Conservation (phyloP, 371 early-diverging fungal genomes). For the Mortierella sp. region DNA sequence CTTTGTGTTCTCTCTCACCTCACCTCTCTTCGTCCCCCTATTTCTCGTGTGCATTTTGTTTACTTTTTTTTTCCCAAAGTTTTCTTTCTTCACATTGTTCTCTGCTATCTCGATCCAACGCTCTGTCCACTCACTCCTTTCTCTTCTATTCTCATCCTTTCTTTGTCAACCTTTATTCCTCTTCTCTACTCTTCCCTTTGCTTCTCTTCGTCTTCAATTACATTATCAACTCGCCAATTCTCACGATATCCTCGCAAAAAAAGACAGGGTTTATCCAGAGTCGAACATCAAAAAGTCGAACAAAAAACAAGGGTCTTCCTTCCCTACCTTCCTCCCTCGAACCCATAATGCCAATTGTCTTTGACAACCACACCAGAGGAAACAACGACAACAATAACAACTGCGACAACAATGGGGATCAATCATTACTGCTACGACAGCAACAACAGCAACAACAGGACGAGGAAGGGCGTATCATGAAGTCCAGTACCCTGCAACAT, state of each 20-base stretch:
- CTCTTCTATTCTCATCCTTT: not conserved
- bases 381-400: slow-evolving; percentile 6
- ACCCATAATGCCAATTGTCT: slow-evolving; percentile 28
- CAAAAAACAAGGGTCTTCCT: not conserved
- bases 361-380: slow-evolving; percentile 11
- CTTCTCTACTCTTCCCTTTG: not conserved
- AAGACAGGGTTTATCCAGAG: not conserved
- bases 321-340: not conserved
- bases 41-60: not conserved
- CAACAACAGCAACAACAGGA: slow-evolving; percentile 18
- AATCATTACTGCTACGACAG: slow-evolving; percentile 12
- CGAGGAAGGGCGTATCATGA: slow-evolving; percentile 22
- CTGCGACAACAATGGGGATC: not conserved
- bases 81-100: not conserved
- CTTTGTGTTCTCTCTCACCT: not conserved
- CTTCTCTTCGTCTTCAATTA: not conserved
- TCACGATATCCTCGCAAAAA: not conserved
- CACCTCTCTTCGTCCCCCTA: not conserved
- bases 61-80: not conserved
- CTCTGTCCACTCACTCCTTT: not conserved
- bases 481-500: slow-evolving; percentile 15
- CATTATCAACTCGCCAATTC: not conserved
- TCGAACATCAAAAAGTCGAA: not conserved
- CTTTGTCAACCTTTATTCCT: not conserved
- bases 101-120: not conserved